These are phyloP conservation scores for Phytophthora pseudosyringae DNA, from an alignment of 352 stramenopile species.

Conservation along the genomic window DNA sequence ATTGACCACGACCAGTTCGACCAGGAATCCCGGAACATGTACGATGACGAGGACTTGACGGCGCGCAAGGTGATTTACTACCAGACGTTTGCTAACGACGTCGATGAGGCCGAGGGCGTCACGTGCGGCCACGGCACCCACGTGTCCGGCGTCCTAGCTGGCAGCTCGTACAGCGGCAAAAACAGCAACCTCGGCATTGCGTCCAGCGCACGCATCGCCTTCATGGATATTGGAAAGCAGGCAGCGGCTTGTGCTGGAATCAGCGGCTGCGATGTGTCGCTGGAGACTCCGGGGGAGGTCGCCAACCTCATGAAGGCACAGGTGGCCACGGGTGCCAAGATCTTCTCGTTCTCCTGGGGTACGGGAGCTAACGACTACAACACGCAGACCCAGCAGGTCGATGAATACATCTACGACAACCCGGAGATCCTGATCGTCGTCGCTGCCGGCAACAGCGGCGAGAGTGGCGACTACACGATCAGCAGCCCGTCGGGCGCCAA, in stretches of 20 bases:
- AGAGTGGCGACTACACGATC: constrained; percentile 65
- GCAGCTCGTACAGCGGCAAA: constrained; percentile 53
- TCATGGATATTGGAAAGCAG: constrained; percentile 90
- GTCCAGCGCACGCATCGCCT: constrained; percentile 80
- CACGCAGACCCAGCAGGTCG: constrained; percentile 58
- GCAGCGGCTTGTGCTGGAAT: constrained; percentile 39
- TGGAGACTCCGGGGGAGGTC: constrained; percentile 56
- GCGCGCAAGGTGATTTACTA: constrained; percentile 89
- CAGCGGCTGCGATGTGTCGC: constrained; percentile 46
- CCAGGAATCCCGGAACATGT: constrained; percentile 59
- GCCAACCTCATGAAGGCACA: constrained; percentile 64
- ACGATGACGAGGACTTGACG: constrained; percentile 54
- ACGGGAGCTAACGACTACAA: constrained; percentile 70
- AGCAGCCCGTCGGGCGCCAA: constrained; percentile 79
- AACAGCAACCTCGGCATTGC: constrained; percentile 71
- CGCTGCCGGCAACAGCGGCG: constrained; percentile 83
- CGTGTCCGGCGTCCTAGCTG: constrained; percentile 82
- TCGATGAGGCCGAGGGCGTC: constrained; percentile 67
- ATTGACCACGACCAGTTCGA: constrained; percentile 85
- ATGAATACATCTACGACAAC: constrained; percentile 82
- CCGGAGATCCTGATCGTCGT: constrained; percentile 82
- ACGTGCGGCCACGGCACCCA: constrained; percentile 90
- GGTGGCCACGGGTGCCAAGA: constrained; percentile 55
- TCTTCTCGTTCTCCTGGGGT: constrained; percentile 80
- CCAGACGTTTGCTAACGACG: constrained; percentile 72